Evolutionary conservation across 371 early-diverging fungal genomes (phyloP).

Genomic region (Rhizomucor pusillus): DNA sequence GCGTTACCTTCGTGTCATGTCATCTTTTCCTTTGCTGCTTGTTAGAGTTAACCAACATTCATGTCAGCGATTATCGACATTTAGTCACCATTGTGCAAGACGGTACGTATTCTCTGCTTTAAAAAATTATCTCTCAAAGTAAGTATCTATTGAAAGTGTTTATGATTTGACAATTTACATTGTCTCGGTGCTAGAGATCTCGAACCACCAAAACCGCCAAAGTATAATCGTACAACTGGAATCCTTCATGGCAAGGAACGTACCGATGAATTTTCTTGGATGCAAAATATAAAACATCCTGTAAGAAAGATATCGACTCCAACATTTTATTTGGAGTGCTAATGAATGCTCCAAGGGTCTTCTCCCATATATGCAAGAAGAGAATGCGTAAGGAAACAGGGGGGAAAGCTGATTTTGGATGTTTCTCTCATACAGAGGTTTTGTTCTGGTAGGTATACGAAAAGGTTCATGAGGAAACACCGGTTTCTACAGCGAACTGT

Average conservation of each 20-base stretch:
- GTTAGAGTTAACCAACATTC: too few relatives aligned
- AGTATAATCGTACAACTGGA: background rate
- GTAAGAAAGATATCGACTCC: conserved; percentile 23
- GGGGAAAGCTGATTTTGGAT: background rate
- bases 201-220: background rate
- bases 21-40: too few relatives aligned
- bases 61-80: too few relatives aligned
- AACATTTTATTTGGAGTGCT: background rate
- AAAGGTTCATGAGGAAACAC: conserved; percentile 24
- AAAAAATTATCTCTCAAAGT: too few relatives aligned
- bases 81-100: too few relatives aligned
- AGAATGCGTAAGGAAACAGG: conserved; percentile 48
- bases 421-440: conserved; percentile 2
- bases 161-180: too few relatives aligned
- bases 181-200: background rate
- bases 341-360: conserved; percentile 29
- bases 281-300: conserved; percentile 51
- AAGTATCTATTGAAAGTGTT: too few relatives aligned
- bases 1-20: too few relatives aligned
- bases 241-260: conserved; percentile 11
- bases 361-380: conserved; percentile 49
- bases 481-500: conserved; percentile 34
- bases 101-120: too few relatives aligned
- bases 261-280: conserved; percentile 49
- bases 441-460: background rate